Evolutionary conservation across 129 eudicot species (phyloP), one percentile per base, ranked within the genome.

Genomic region (Arctium minus): DNA sequence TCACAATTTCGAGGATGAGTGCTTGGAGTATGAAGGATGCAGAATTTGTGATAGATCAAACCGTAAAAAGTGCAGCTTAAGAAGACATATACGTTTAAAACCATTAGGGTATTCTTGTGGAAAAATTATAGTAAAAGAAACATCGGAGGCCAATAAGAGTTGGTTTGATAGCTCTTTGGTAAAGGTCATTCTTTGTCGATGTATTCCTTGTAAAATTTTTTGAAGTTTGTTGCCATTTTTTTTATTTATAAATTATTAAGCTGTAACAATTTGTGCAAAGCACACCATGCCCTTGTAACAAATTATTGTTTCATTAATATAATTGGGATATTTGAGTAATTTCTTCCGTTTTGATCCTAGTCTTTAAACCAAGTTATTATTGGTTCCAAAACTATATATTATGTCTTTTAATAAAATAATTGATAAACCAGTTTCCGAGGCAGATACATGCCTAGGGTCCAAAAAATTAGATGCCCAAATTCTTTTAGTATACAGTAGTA

Each of bases 21-120:
- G 97, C 92, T n/a, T 90, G 92, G 94, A 92, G 91, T 74, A 88
- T 92, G 97, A 88, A 88, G 60, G 76, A 73, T 76, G 97, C 97
- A 12, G 88, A 85, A 76, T 84, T 91, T 62, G 76, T 15, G 22
- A 9, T 70, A 32, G 87, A 79, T 22, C 80, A 84, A 36, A 84
- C 71, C 0, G 70, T 73, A 27, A 79, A 84, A 80, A 78, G 75
- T 30, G 38, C 56, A 13, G 5, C 12, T 22, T 72, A 29, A 39
- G 32, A 37, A 69, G 8, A 17, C 46, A 48, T 0, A 27, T 1
- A 37, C 56, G 40, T 36, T 13, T 17, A 60, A 70, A 83, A 70
- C 2, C 4, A 8, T 12, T 77, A 71, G 5, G 53, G 18, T 73
- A 37, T 56, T 82, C 27, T 36, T 77, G 38, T 72, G 73, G 33